Base-by-base conservation (phyloP, 208 protist genomes). In the Leishmania braziliensis region DNA sequence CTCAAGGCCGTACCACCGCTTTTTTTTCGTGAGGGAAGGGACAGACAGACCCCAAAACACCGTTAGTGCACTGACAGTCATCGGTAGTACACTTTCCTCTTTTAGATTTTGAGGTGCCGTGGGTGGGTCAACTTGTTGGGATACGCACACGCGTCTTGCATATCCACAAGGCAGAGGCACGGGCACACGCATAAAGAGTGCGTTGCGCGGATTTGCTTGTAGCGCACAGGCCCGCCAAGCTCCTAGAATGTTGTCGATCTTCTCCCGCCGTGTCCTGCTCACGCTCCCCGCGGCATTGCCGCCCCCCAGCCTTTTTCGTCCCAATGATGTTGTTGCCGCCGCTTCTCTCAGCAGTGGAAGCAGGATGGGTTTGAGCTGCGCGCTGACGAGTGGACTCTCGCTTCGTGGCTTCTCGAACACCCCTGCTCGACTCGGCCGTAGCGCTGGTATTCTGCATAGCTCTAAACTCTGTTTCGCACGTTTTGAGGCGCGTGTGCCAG, bases 371-470 rank as follows among this genome's bases (percentile, higher is more conserved):
- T 73, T 46, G 69, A 51, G 26, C 43, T 73, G 69, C 48, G 69
- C 69, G 46, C 46, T 73, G 39, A 53, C 39, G 26, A 73, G 26
- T 16, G 69, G 69, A 33, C 6, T 51, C 46, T 54, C 72, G 12
- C 51, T 63, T 43, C 51, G 72, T 46, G 12, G n/a, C 29, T 58
- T 76, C 29, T 62, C 72, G 16, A 4, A 76, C 51, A 76, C 72
- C 3, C 29, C 72, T 54, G 51, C 51, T 43, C 72, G 50, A 62
- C 53, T 76, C 51, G 9, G 72, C 72, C 26, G 51, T n/a, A 39
- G 29, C 51, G 33, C 72, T 58, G 72, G 72, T 26, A 46, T 75
- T 26, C 39, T 58, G 18, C 51, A 33, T 23, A 50, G 33, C 20
- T 43, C 79, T 23, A 72, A 16, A 23, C 50, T n/a, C 20, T 62